Evolutionary conservation across 768 basidiomycete genomes (phyloP).

Genomic region (Rhodotorula taiwanensis): DNA sequence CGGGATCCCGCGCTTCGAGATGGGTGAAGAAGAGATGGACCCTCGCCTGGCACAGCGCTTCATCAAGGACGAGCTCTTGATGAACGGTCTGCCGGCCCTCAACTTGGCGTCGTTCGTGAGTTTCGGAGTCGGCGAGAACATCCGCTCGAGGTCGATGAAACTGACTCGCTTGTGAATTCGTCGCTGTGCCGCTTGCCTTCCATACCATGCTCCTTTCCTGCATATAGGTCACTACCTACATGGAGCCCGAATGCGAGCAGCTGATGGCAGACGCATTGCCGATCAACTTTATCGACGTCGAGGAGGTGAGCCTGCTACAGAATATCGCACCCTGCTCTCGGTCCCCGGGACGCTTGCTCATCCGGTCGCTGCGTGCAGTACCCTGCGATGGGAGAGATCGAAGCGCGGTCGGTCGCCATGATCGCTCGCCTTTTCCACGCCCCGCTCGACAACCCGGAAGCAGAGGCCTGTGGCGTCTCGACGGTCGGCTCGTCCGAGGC

Average conservation of each 20-base stretch:
- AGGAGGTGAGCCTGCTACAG: conserved; percentile 24
- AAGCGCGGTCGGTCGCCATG: conserved; percentile 40
- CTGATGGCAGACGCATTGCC: conserved; percentile 37
- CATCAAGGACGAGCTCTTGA: conserved; percentile 26
- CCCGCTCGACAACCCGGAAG: conserved; percentile 28
- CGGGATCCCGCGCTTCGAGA: conserved; percentile 33
- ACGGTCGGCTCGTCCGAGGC: conserved; percentile 42
- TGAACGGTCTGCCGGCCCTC: conserved; percentile 35
- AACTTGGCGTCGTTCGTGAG: background rate
- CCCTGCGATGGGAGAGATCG: conserved; percentile 14
- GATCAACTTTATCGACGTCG: conserved; percentile 37
- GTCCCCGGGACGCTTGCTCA: too few species aligned
- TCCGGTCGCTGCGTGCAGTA: conserved; percentile 6
- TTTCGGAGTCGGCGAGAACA: background rate
- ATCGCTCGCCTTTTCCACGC: conserved; percentile 40
- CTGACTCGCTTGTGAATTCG: too few species aligned
- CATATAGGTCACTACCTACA: conserved; percentile 39
- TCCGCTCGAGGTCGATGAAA: too few species aligned
- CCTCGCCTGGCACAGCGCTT: conserved; percentile 21
- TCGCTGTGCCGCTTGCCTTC: too few species aligned
- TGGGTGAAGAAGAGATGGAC: conserved; percentile 33
- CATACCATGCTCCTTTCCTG: too few species aligned
- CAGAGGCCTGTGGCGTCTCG: conserved; percentile 41
- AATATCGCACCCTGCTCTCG: background rate
- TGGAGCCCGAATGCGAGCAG: conserved; percentile 39